Evolutionary conservation across 257 asterid species (phyloP), one percentile per base, ranked within the genome.

Genomic region (Solanum corneliomulleri): DNA sequence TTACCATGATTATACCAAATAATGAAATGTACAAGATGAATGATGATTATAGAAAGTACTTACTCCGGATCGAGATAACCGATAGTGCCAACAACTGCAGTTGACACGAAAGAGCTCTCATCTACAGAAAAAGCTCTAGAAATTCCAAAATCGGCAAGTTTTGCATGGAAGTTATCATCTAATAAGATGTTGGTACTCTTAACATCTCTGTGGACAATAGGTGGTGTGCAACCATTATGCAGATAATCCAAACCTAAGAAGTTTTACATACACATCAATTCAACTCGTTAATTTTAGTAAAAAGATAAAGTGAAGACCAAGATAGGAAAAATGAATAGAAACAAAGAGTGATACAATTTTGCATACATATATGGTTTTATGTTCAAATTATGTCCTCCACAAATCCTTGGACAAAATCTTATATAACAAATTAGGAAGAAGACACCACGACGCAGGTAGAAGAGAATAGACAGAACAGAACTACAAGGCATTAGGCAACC

Each of bases 31-130:
- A 82, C 25, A 56, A 62, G 42, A 39, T 6, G 29, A 44, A 14
- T 45, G 41, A 29, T 25, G 64, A 44, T 84, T n/a, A 31, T 58
- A 39, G 27, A 39, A 77, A 52, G 23, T 75, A 85, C 90, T 88
- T 90, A 89, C 94, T 88, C 91, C 0, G 91, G 94, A 84, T 93
- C 93, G 7, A 82, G 81, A 82, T 91, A 93, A 60, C 92, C 92
- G 6, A 41, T 84, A 10, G 92, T 91, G 39, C 94, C 95, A 1
- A 75, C 68, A 29, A 88, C 88, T 62, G 76, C 80, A 5, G 89
- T 88, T 11, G 91, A 39, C 15, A 90, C 84, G 52, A 42, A 80
- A 42, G 90, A 84, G 14, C 87, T 88, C n/a, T 88, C 92, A 9
- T 86, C 92, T 5, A 41, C 3, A 1, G 85, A 78, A 66, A 90